phyloP scores from a whole-genome alignment of 768 basidiomycete species.

The Glaciozyma martinii region DNA sequence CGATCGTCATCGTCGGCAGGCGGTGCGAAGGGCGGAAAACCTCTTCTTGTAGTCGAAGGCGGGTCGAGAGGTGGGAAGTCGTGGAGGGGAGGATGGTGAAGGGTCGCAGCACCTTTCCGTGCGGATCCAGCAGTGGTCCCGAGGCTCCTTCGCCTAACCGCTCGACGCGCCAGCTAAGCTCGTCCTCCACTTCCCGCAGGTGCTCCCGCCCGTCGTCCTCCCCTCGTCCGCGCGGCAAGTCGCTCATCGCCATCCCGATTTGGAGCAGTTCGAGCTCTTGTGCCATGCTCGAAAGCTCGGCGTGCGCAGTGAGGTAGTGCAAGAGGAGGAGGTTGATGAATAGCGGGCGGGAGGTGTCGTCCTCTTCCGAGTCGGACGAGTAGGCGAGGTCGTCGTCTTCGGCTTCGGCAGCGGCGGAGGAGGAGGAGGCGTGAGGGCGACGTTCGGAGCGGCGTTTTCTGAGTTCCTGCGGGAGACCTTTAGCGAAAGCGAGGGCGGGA shows the following conservation, averaged over 20 bases:
- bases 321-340: slow-evolving; percentile 28
- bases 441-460: slow-evolving; percentile 2
- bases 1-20: slow-evolving; percentile 89
- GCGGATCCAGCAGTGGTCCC: slow-evolving; percentile 6
- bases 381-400: slow-evolving; percentile 23
- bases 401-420: background rate
- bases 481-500: background rate
- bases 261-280: slow-evolving; percentile 37
- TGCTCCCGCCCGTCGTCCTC: slow-evolving; percentile 45
- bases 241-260: slow-evolving; percentile 62
- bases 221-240: slow-evolving; percentile 45
- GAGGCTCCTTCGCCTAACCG: background rate
- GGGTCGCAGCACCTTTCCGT: slow-evolving; percentile 66
- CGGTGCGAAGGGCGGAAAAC: slow-evolving; percentile 78
- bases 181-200: slow-evolving; percentile 64
- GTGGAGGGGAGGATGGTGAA: slow-evolving; percentile 76
- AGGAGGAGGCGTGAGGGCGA: slow-evolving; percentile 4
- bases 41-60: slow-evolving; percentile 61
- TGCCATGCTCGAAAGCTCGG: slow-evolving; percentile 30
- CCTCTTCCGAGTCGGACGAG: slow-evolving; percentile 20
- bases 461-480: slow-evolving; percentile 12
- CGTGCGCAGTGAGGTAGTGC: slow-evolving; percentile 30
- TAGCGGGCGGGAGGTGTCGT: slow-evolving; percentile 29
- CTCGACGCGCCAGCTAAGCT: slow-evolving; percentile 34
- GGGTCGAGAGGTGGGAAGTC: slow-evolving; percentile 44